Evolutionary conservation across 352 stramenopile genomes (phyloP), one percentile per base, ranked within the genome.

Genomic region (Lagenidium giganteum): DNA sequence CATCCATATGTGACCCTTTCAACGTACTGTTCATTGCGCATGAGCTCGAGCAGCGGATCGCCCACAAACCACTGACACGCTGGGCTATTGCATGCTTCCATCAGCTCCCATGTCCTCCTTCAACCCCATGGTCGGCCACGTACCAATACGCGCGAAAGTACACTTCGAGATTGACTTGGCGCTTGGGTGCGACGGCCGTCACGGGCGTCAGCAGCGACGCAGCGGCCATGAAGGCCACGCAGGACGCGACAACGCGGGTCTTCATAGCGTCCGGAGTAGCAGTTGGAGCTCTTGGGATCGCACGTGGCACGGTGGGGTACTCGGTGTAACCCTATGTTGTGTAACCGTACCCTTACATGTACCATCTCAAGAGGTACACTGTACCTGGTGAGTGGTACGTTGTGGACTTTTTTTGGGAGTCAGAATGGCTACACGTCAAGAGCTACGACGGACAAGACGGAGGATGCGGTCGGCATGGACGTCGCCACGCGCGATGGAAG

Each of bases 31-130:
- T 83, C 64, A 28, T 73, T 73, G 20, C 67, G 61, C 34, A 93
- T 55, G 38, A 93, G 69, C 42, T 86, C 66, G 27, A 90, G 46
- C 16, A 93, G 46, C 47, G 78, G 77, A 37, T 86, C 70, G 18
- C 65, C 67, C 14, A 90, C 67, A 32, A 86, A 88, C 76, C 75
- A 90, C 64, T 90, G 72, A 27, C 80, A 90, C n/a, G 80, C 77
- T 9, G 80, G 75, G 36, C 80, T 88, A 36, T 18, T 30, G 20
- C 8, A 42, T 42, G 11, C 16, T 17, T 34, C 32, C 25, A 22
- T 29, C 27, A 33, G 13, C 31, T n/a, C 17, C 8, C 28, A 40
- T 16, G 13, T 14, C 13, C 40, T 36, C 28, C 4, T 8, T 31
- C 14, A n/a, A 3, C 22, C 20, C 18, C 18, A 29, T 26, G 23